Conservation (phyloP, 2,329 filamentous ascomycete genomes). For the Ceratocystis colombiana region DNA sequence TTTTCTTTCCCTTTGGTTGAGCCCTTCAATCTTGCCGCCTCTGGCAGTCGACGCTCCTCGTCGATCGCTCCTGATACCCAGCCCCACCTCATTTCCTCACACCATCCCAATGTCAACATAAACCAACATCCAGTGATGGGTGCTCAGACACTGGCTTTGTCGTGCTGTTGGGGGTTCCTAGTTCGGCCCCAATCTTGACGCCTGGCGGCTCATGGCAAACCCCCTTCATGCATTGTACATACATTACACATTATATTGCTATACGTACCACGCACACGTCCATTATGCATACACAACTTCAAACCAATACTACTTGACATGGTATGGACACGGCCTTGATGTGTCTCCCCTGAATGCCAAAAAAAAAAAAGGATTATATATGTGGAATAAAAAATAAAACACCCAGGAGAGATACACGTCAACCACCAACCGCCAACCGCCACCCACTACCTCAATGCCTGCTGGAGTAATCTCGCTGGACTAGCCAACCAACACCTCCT, state of each 20-base stretch:
- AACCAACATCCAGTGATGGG: not conserved
- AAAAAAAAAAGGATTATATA: not conserved
- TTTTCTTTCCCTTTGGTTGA: not conserved
- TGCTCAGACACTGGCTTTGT: not conserved
- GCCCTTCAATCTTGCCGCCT: not conserved
- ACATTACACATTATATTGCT: not conserved
- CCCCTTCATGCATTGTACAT: not conserved
- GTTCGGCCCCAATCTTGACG: not conserved
- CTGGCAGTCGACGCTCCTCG: not conserved
- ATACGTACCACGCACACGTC: not conserved
- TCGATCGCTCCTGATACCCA: not conserved
- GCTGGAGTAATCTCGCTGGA: not conserved
- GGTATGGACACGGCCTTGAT: no score
- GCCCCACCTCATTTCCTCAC: not conserved
- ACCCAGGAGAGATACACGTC: not conserved
- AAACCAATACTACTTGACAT: not conserved
- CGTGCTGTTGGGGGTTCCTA: not conserved
- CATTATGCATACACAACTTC: not conserved
- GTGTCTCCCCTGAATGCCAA: not conserved
- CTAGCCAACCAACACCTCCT: not conserved
- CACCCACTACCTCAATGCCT: not conserved
- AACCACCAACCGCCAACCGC: not conserved
- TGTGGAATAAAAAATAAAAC: no score
- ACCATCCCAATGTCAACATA: conserved; percentile 2
- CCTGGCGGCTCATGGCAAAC: not conserved